A percentile compares a stretch with the other conserved stretches of the same genome.
Conservation (phyloP, 225 moss, liverwort and hornwort genomes). For the Bryoerythrophyllum caledonicum region DNA sequence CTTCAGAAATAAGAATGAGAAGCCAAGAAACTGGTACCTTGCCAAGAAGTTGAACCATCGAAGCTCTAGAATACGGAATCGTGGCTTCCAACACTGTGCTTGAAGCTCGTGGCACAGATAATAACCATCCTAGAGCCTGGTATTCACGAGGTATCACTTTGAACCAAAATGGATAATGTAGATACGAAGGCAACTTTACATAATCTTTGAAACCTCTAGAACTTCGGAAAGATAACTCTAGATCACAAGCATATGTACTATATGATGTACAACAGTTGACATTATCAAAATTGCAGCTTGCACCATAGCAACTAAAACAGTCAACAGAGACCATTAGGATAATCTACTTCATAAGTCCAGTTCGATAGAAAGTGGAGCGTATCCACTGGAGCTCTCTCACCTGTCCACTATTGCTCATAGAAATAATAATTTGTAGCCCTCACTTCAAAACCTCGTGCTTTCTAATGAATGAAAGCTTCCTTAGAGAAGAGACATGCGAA, state of each 20-base stretch:
- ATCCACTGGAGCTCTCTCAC: background rate
- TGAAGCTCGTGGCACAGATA: slow-evolving; percentile 89
- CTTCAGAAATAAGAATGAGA: slow-evolving; percentile 2
- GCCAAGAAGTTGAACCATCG: slow-evolving; percentile 90
- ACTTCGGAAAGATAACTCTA: background rate
- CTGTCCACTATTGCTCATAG: background rate
- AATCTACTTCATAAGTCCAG: background rate
- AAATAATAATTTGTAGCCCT: background rate
- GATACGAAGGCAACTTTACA: background rate
- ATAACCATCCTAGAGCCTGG: slow-evolving; percentile 89
- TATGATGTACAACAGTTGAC: background rate
- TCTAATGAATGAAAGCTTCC: background rate
- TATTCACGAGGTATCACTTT: slow-evolving; percentile 14
- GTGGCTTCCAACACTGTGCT: slow-evolving; percentile 85
- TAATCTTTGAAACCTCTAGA: background rate
- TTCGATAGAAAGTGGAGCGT: background rate
- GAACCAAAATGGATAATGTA: slow-evolving; percentile 19
- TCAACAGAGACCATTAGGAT: background rate
- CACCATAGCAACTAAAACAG: background rate
- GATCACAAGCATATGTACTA: slow-evolving; percentile 1
- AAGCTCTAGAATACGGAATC: slow-evolving; percentile 83
- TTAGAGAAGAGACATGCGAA: background rate
- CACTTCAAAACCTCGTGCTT: background rate
- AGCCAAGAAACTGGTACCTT: slow-evolving; percentile 50
- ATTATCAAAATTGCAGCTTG: background rate